Base-by-base conservation (phyloP, 441 rosid species). In the Mallotus repandus region DNA sequence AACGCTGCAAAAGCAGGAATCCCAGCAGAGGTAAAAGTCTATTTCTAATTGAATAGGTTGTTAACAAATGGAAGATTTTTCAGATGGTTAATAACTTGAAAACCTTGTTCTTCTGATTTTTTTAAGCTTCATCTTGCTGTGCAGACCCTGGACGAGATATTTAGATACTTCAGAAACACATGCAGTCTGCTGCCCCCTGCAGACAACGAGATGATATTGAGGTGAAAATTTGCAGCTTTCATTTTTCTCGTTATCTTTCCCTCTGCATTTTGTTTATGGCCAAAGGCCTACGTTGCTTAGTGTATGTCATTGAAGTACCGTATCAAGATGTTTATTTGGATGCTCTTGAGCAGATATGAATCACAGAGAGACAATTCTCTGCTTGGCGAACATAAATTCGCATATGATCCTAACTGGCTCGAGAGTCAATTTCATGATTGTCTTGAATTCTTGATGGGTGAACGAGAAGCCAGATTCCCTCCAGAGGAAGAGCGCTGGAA, bases 401-500 rank as follows among this genome's bases (percentile, higher is more conserved):
- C 60, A 1, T 84, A 84, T 38, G 82, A 94, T 57, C 77, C 65
- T 54, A 89, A 84, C 46, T 94, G 93, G 92, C 69, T 85, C 18
- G 60, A 73, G 74, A 76, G 66, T 35, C 87, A 82, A 81, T 72
- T 88, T 45, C 83, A 58, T 70, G 74, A 22, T 50, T 53, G 79
- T 75, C 83, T 90, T 10, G 88, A 84, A 74, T 82, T 94, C 67
- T 91, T 96, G 93, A 73, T 38, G 21, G 90, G 89, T 53, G 85
- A 88, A 77, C 70, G 91, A 73, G 93, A 88, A 77, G 87, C 93
- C 48, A 79, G 66, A 60, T 91, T 82, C 77, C 64, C 83, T 21
- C 89, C 90, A 9, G 84, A 83, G 79, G 92, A 88, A 77, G 96
- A 91, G 85, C 87, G 87, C 10, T 91, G 98, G 98, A 94, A 94